A percentile compares a stretch with the other conserved stretches of the same genome.
Conservation (phyloP, 2,329 filamentous ascomycete species). For the Byssoonygena ceratinophila region DNA sequence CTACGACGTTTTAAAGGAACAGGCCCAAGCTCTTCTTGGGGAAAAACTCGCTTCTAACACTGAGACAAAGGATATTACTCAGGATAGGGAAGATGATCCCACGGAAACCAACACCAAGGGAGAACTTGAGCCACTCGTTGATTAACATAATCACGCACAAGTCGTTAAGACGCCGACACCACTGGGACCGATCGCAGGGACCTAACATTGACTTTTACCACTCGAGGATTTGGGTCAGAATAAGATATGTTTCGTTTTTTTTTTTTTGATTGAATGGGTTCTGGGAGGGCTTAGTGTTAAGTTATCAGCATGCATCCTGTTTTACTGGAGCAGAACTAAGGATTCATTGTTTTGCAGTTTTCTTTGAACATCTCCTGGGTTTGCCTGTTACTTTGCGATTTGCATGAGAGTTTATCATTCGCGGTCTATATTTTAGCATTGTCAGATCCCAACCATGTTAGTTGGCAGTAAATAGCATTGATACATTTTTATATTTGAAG, state of each 20-base stretch:
- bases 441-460: not conserved
- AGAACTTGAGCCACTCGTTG: conserved; percentile 25
- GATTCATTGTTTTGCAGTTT: not conserved
- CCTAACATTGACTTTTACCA: not conserved
- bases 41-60: not conserved
- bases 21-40: conserved; percentile 20
- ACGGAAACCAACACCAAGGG: conserved; percentile 28
- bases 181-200: not conserved
- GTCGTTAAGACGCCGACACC: not conserved
- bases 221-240: not conserved
- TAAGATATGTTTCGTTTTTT: conserved; percentile 1
- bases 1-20: conserved; percentile 70
- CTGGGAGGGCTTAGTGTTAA: conserved; percentile 6
- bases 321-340: not conserved
- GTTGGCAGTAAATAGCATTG: not conserved
- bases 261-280: conserved; percentile 1
- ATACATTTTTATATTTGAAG: not conserved
- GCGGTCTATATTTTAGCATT: not conserved
- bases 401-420: not conserved
- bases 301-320: not conserved
- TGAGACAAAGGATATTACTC: conserved; percentile 26
- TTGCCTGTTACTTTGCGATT: not conserved
- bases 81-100: conserved; percentile 24
- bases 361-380: not conserved
- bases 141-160: not conserved